Percentiles rank a stretch among this genome's conserved stretches.
phyloP scores from a whole-genome alignment of 352 stramenopile genomes.

The Pythium angustatum region DNA sequence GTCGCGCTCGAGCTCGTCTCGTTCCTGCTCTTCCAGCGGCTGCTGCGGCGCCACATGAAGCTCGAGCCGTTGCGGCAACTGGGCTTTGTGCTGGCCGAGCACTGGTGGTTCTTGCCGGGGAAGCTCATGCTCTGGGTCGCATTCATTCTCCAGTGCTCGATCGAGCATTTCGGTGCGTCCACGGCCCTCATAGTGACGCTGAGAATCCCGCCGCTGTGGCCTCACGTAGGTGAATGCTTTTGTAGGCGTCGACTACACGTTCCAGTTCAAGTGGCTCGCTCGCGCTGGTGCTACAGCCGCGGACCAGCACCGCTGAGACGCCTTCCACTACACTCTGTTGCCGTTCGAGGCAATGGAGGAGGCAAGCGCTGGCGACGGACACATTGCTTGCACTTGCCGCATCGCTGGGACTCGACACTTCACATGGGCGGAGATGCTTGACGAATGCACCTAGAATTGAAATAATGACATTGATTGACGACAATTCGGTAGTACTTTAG shows the following conservation, averaged over 20 bases:
- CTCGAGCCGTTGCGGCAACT: conserved; percentile 36
- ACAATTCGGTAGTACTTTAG: too few species aligned
- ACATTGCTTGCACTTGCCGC: too few species aligned
- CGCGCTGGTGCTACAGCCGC: background rate
- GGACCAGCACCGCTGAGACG: background rate
- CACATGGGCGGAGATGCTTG: too few species aligned
- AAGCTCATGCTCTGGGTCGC: conserved; percentile 50
- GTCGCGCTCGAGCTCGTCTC: conserved; percentile 40
- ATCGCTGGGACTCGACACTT: too few species aligned
- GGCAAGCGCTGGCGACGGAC: too few species aligned
- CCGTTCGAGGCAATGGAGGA: too few species aligned
- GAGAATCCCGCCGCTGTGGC: too few species aligned
- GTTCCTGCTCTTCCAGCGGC: conserved; percentile 30
- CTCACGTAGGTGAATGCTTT: background rate
- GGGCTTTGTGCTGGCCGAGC: conserved; percentile 40
- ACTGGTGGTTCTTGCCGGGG: conserved; percentile 33
- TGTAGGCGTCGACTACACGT: conserved; percentile 34
- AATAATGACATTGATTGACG: too few species aligned
- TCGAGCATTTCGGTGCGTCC: conserved; percentile 39
- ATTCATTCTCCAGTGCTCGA: conserved; percentile 32
- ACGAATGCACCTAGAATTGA: too few species aligned
- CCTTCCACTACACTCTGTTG: background rate
- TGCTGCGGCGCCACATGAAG: conserved; percentile 28
- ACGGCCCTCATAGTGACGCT: too few species aligned
- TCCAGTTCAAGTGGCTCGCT: conserved; percentile 35